Evolutionary conservation across 352 stramenopile species (phyloP), one percentile per base, ranked within the genome.

Genomic region (Pythium dissotocum): DNA sequence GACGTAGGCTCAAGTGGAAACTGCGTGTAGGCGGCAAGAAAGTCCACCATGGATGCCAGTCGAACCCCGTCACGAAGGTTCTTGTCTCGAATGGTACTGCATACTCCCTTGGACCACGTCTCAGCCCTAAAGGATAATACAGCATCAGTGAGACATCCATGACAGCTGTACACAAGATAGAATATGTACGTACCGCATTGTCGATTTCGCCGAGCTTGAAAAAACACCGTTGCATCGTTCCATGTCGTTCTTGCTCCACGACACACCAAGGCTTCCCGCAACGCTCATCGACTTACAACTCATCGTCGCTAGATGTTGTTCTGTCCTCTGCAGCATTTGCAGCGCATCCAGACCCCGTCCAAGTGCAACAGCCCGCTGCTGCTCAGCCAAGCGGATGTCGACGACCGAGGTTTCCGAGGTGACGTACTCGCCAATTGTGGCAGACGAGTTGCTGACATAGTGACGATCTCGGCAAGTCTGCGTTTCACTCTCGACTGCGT

Each of bases 41-140:
- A 65, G 26, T 72, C 66, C 21, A 61, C 53, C 21, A 64, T 61
- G 1, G 66, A 49, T 1, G 59, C 59, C 14, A 72, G 42, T 35
- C 66, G 55, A 16, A 65, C 8, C 0, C 24, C 32, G 9, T 33
- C 46, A 0, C 42, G 28, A 32, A 60, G n/a, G 2, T 21, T 32
- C 9, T 21, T 14, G 13, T 60, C 38, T 26, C 14, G 44, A 2
- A 67, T 42, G 5, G 16, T 54, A 6, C n/a, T 13, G 36, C 33
- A 61, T 5, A 42, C 14, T 6, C 28, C 14, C n/a, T 51, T 21
- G n/a, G 18, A 48, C 55, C 55, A 61, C 13, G 35, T n/a, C 6
- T 24, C 8, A 9, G 36, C 24, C 21, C 55, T 61, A 26, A 24
- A 16, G 9, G 2, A 36, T 36, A 30, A 51, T 38, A 33, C 21